phyloP scores from a whole-genome alignment of 2,329 filamentous ascomycete species.

The Scedosporium boydii region DNA sequence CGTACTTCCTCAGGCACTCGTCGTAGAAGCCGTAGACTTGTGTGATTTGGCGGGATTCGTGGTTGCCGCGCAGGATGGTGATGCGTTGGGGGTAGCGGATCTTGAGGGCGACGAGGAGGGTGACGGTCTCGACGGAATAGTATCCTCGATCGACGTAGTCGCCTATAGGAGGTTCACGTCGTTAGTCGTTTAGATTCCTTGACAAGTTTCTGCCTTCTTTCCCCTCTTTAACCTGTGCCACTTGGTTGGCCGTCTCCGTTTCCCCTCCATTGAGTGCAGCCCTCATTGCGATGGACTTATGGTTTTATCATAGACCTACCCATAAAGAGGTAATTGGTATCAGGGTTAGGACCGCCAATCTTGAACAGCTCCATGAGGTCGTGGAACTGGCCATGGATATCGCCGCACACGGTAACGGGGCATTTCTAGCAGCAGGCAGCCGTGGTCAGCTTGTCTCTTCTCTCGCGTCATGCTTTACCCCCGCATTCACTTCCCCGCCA shows the following conservation, averaged over 20 bases:
- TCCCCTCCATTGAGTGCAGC: not conserved
- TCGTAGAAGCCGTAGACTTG: conserved; percentile 99
- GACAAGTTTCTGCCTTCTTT: not conserved
- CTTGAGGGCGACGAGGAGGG: conserved; percentile 90
- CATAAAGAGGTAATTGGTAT: conserved; percentile 99
- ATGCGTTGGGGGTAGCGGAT: conserved; percentile 97
- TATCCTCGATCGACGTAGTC: conserved; percentile 99
- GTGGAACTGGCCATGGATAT: conserved; percentile 98
- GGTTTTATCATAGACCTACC: conserved; percentile 42
- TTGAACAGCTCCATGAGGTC: conserved; percentile 99
- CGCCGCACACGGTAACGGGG: conserved; percentile 95
- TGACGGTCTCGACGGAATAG: conserved; percentile 98
- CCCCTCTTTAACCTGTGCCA: not conserved
- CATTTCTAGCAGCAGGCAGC: conserved; percentile 60
- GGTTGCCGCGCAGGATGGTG: conserved; percentile 96
- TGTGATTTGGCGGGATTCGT: conserved; percentile 97
- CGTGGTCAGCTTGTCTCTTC: not conserved
- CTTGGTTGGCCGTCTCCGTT: no score
- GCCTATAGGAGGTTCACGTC: conserved; percentile 39
- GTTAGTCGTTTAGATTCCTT: not conserved
- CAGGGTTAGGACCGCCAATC: conserved; percentile 94
- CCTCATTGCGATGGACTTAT: not conserved
- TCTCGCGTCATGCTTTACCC: not conserved
- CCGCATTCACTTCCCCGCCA: not conserved
- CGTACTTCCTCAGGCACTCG: conserved; percentile 97